These are phyloP conservation scores for Triadica sebifera DNA, from an alignment of 345 rosid species.

Conservation along the genomic window DNA sequence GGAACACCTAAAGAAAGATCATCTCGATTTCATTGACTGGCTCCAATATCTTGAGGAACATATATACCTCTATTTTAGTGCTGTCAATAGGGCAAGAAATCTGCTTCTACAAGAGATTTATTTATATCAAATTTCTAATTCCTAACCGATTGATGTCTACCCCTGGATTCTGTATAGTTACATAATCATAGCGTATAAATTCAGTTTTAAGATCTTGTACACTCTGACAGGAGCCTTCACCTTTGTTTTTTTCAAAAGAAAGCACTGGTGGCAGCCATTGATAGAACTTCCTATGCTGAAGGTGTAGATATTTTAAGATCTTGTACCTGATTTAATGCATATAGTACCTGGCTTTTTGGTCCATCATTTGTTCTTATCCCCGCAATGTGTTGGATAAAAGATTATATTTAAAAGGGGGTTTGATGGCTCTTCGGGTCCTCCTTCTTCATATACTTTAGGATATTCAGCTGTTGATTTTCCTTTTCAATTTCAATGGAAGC, in stretches of 20 bases:
- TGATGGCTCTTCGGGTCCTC: background rate
- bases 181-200: background rate
- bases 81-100: constrained; percentile 56
- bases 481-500: background rate
- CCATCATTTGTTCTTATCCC: background rate
- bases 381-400: background rate
- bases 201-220: background rate
- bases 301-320: background rate
- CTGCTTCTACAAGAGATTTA: constrained; percentile 48
- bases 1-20: constrained; percentile 52
- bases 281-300: background rate
- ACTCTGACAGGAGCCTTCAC: background rate
- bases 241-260: background rate
- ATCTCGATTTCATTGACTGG: constrained; percentile 33
- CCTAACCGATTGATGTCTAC: constrained; percentile 15
- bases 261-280: background rate
- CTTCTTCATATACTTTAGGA: background rate
- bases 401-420: background rate
- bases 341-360: background rate
- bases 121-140: constrained; percentile 20
- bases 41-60: constrained; percentile 64
- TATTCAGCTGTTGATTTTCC: background rate
- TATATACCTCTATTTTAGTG: constrained; percentile 56
- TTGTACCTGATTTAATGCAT: too few species aligned
- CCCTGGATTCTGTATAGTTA: background rate